A percentile compares a stretch with the other conserved stretches of the same genome.
Evolutionary conservation across 768 basidiomycete species (phyloP).

Genomic region (Amylocystis lapponica): DNA sequence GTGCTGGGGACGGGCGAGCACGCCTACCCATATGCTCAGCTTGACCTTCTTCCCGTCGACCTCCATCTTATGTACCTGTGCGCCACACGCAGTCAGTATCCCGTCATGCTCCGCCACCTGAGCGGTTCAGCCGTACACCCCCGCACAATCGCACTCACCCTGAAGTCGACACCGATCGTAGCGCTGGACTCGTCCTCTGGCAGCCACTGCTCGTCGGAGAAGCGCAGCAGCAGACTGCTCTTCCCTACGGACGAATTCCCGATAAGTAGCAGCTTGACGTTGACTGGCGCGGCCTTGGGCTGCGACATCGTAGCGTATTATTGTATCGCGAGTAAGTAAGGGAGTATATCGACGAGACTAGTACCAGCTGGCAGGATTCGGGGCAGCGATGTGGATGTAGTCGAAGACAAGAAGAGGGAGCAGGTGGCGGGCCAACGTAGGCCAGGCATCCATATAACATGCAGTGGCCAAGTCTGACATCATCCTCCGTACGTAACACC

Average conservation of each 20-base stretch:
- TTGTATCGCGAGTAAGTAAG: not conserved
- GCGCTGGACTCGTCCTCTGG: conserved; percentile 86
- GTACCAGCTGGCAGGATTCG: not conserved
- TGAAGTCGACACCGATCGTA: conserved; percentile 82
- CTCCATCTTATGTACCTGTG: conserved; percentile 83
- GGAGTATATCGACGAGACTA: not conserved
- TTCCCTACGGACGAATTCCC: conserved; percentile 91
- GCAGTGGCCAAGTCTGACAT: conserved; percentile 10
- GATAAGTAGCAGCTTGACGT: conserved; percentile 80
- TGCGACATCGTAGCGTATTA: conserved; percentile 1
- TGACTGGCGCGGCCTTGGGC: conserved; percentile 39
- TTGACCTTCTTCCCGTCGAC: conserved; percentile 81
- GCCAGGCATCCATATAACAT: conserved; percentile 1
- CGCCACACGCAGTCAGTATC: not conserved
- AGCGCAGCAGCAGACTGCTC: conserved; percentile 86
- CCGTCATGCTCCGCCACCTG: not conserved
- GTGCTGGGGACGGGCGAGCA: not conserved
- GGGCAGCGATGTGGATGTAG: not conserved
- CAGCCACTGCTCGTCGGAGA: conserved; percentile 94
- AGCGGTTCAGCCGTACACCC: too few species aligned
- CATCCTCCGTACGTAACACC: conserved; percentile 5
- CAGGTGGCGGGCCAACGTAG: conserved; percentile 3
- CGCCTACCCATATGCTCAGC: conserved; percentile 89
- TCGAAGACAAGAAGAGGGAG: not conserved
- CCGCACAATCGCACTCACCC: too few species aligned